Evolutionary conservation across 257 asterid species (phyloP).

Genomic region (Solanum habrochaites): DNA sequence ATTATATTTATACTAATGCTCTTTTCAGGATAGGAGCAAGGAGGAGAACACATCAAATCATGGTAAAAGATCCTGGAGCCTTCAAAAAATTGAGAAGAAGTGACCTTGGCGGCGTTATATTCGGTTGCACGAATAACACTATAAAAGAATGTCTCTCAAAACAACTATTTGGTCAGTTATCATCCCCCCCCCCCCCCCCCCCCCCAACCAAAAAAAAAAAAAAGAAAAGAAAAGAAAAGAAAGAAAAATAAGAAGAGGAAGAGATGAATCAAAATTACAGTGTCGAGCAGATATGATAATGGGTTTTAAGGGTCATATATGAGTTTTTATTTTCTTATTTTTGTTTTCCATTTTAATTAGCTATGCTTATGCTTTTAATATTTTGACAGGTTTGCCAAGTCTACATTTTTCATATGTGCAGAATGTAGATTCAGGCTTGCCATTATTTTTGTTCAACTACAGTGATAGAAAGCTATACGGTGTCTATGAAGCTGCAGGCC

Average conservation of each 20-base stretch:
- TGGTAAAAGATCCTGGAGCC: not conserved
- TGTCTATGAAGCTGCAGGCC: conserved; percentile 75
- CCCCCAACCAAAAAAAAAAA: no score
- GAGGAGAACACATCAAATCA: conserved; percentile 12
- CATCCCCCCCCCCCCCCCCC: not conserved
- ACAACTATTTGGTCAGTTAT: conserved; percentile 29
- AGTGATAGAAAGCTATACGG: conserved; percentile 57
- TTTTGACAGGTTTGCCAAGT: conserved; percentile 59
- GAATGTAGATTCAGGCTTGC: conserved; percentile 74
- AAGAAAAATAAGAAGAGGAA: not conserved
- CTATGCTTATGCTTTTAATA: conserved; percentile 1
- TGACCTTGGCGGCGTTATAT: conserved; percentile 32
- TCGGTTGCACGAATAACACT: conserved; percentile 29
- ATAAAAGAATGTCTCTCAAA: conserved; percentile 19
- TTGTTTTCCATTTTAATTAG: not conserved
- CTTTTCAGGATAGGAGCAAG: conserved; percentile 39
- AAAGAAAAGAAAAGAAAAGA: no score
- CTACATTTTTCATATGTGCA: conserved; percentile 48
- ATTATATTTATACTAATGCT: not conserved
- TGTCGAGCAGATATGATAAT: not conserved
- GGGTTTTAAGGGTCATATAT: not conserved
- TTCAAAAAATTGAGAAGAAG: conserved; percentile 15
- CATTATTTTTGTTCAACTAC: conserved; percentile 71
- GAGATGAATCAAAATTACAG: not conserved
- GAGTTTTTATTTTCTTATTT: not conserved